Percentiles rank a stretch among this genome's conserved stretches.
These are phyloP conservation scores for Alnus rubra DNA, from an alignment of 306 rosid species.

Conservation along the genomic window DNA sequence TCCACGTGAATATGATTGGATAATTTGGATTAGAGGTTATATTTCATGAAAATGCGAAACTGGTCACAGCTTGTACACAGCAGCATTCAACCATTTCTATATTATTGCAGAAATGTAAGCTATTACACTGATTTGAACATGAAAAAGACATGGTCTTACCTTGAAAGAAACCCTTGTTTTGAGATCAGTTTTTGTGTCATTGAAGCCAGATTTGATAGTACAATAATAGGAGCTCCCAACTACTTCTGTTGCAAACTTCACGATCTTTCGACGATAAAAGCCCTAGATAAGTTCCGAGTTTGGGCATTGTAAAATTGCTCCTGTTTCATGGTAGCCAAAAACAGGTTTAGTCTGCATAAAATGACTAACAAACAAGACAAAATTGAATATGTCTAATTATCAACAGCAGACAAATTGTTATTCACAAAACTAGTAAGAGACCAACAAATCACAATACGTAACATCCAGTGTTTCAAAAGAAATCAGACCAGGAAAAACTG, in stretches of 20 bases:
- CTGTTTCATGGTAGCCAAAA: conserved; percentile 46
- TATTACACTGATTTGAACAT: neutral
- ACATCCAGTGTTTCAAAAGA: neutral
- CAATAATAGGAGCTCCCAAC: conserved; percentile 49
- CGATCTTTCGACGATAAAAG: conserved; percentile 48
- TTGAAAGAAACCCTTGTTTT: conserved; percentile 84
- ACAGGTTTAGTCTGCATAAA: conserved; percentile 24
- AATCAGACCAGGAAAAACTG: neutral
- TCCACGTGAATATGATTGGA: neutral
- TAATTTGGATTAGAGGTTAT: too few relatives aligned
- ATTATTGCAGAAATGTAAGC: neutral
- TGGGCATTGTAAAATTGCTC: conserved; percentile 54
- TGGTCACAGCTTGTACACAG: neutral
- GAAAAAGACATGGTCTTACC: conserved; percentile 37
- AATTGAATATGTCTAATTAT: neutral
- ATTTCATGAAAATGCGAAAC: too few relatives aligned
- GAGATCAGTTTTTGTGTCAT: conserved; percentile 55
- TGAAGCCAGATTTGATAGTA: conserved; percentile 56
- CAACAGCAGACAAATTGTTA: neutral
- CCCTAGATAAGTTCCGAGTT: conserved; percentile 62
- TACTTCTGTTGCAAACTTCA: conserved; percentile 53
- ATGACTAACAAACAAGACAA: conserved; percentile 15
- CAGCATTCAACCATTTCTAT: neutral
- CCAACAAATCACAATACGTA: neutral
- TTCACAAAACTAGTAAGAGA: neutral